A percentile compares a stretch with the other conserved stretches of the same genome.
Conservation (phyloP, 1,284 basidiomycete genomes). For the Rhodotorula mucilaginosa region DNA sequence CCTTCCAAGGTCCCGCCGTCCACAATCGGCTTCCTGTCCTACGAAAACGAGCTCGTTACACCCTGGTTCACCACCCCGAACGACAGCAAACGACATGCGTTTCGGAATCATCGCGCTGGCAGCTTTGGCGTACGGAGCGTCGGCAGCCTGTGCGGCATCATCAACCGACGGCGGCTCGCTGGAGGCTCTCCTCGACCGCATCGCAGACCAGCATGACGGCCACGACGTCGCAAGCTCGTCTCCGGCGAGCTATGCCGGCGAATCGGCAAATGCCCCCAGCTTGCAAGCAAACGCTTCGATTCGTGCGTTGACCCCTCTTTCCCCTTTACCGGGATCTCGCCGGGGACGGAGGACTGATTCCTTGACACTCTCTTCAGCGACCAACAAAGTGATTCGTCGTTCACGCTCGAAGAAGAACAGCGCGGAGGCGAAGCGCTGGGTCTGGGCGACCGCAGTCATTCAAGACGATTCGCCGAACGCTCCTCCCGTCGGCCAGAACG, state of each 20-base stretch:
- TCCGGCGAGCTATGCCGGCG: too few relatives aligned
- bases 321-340: too few relatives aligned
- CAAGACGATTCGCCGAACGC: constrained; percentile 15
- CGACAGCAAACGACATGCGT: constrained; percentile 2
- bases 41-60: neutral
- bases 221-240: neutral
- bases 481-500: constrained; percentile 3
- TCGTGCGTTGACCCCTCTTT: too few relatives aligned
- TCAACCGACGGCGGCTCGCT: constrained; percentile 20
- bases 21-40: constrained; percentile 25
- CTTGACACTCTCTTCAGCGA: neutral
- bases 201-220: constrained; percentile 15
- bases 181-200: constrained; percentile 26
- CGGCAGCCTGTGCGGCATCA: neutral
- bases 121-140: neutral
- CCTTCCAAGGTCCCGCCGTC: constrained; percentile 32
- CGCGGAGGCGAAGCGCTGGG: constrained; percentile 22
- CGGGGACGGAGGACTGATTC: too few relatives aligned
- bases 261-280: neutral
- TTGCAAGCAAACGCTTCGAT: neutral
- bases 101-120: constrained; percentile 10
- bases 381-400: constrained; percentile 8
- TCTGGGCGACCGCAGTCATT: constrained; percentile 14
- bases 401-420: constrained; percentile 1
- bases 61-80: neutral